A percentile compares a stretch with the other conserved stretches of the same genome.
These are phyloP conservation scores for Fusarium circinatum DNA, from an alignment of 2,329 filamentous ascomycete genomes.

Conservation along the genomic window DNA sequence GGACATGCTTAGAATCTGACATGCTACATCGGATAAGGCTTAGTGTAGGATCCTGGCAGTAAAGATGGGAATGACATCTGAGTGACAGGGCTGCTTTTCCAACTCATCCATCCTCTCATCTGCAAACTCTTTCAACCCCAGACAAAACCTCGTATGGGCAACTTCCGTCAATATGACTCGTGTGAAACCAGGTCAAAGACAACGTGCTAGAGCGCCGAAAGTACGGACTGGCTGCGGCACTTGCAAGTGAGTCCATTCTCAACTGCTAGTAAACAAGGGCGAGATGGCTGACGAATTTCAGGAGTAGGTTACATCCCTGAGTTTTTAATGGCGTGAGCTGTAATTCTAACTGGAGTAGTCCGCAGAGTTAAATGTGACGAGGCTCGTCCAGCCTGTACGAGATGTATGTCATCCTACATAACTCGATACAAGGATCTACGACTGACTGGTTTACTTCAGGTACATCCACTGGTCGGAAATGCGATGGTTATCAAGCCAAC, in stretches of 20 bases:
- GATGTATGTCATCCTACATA: background rate
- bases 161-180: constrained; percentile 7
- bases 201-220: constrained; percentile 4
- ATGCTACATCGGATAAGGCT: background rate
- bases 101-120: background rate
- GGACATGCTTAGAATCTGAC: background rate
- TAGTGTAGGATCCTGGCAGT: background rate
- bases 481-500: constrained; percentile 5
- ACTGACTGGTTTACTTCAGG: background rate
- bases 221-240: constrained; percentile 21
- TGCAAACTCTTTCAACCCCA: background rate
- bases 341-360: background rate
- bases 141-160: background rate
- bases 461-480: constrained; percentile 23
- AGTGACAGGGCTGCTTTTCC: background rate
- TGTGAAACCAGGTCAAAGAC: constrained; percentile 16
- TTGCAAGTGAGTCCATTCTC: constrained; percentile 13
- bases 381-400: background rate
- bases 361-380: constrained; percentile 30
- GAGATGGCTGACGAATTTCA: background rate
- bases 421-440: fast-evolving
- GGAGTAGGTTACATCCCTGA: background rate
- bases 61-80: background rate
- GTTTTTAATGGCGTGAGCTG: fast-evolving
- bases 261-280: too few species aligned